A percentile compares a stretch with the other conserved stretches of the same genome.
These are phyloP conservation scores for Vinca major DNA, from an alignment of 305 asterid species.

Conservation along the genomic window DNA sequence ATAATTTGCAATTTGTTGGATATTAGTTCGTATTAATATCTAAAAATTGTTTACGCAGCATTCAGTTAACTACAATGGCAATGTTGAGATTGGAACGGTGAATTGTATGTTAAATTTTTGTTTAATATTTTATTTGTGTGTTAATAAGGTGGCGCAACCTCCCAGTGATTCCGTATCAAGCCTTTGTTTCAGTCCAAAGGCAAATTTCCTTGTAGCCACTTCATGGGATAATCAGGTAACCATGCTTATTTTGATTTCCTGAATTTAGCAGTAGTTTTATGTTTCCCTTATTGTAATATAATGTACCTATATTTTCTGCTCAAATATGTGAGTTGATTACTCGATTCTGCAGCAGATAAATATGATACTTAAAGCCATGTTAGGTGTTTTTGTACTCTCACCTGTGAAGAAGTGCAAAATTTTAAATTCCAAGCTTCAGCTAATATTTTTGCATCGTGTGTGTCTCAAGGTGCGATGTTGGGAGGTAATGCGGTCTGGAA, in stretches of 20 bases:
- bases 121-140: background rate
- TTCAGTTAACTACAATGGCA: no score
- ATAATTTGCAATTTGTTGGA: no score
- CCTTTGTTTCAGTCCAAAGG: constrained; percentile 52
- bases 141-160: constrained; percentile 34
- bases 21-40: no score
- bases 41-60: no score
- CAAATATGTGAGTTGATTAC: no score
- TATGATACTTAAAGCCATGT: no score
- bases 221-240: constrained; percentile 62
- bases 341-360: no score
- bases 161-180: constrained; percentile 51
- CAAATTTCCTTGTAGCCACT: constrained; percentile 39
- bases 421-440: background rate
- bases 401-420: background rate
- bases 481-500: constrained; percentile 39
- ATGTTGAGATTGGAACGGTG: no score
- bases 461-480: constrained; percentile 37
- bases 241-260: background rate
- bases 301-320: background rate
- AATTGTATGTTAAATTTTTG: no score
- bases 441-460: background rate
- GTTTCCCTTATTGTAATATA: background rate
- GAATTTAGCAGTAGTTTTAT: background rate
- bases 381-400: background rate